Percentiles rank a stretch among this genome's conserved stretches.
phyloP scores from a whole-genome alignment of 805 yeast genomes.

The Schwanniomyces yamadae region DNA sequence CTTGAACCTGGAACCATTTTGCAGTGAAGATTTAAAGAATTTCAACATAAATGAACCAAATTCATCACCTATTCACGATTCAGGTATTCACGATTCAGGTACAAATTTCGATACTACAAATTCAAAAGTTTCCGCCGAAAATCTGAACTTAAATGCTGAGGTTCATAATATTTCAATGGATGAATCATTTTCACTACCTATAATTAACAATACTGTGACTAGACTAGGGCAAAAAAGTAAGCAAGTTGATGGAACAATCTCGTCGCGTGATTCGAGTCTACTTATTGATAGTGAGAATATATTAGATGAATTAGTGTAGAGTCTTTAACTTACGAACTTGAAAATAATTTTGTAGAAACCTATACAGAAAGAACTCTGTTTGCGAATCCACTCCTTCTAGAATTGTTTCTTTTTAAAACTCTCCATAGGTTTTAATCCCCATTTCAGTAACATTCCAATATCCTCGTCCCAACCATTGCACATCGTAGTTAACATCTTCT shows the following conservation, averaged over 20 bases:
- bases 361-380: no score
- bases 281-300: slow-evolving; percentile 2
- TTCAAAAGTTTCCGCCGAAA: not conserved
- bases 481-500: slow-evolving; percentile 77
- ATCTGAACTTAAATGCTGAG: not conserved
- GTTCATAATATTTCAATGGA: slow-evolving; percentile 20
- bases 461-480: slow-evolving; percentile 87
- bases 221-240: slow-evolving; percentile 8
- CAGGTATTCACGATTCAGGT: no score
- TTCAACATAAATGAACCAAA: no score
- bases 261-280: not conserved
- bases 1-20: not conserved
- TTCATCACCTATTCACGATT: not conserved
- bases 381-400: no score
- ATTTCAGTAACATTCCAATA: slow-evolving; percentile 59
- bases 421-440: slow-evolving; percentile 67
- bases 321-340: no score
- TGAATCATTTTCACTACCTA: slow-evolving; percentile 53
- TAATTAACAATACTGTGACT: slow-evolving; percentile 23
- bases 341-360: no score
- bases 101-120: no score
- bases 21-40: not conserved
- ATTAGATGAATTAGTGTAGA: not conserved
- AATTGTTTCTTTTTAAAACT: slow-evolving; percentile 34
- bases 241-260: slow-evolving; percentile 1